Conservation (phyloP, 1,284 basidiomycete species). For the Cryptococcus hybrid region DNA sequence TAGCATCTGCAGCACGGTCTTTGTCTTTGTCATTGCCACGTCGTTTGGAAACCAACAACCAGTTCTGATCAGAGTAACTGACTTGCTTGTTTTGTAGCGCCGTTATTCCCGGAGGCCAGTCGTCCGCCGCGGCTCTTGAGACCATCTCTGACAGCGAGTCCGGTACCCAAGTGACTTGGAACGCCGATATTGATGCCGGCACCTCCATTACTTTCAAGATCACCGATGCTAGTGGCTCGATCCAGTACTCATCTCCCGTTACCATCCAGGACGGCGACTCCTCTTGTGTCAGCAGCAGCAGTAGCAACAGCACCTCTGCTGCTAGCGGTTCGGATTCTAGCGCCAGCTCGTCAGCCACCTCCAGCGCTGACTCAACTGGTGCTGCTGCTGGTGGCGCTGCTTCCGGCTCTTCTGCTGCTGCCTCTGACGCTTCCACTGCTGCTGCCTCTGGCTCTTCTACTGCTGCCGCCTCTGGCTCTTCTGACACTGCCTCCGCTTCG, state of each 20-base stretch:
- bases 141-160: constrained; percentile 14
- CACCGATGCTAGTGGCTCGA: constrained; percentile 51
- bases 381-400: constrained; percentile 1
- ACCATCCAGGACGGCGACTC: constrained; percentile 53
- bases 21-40: too few relatives aligned
- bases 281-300: constrained; percentile 38
- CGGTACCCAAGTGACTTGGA: constrained; percentile 61
- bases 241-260: constrained; percentile 60
- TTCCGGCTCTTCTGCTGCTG: constrained; percentile 1
- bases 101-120: constrained; percentile 67
- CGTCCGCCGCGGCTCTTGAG: constrained; percentile 59
- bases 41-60: too few relatives aligned
- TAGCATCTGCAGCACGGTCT: too few relatives aligned
- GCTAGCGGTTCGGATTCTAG: constrained; percentile 40
- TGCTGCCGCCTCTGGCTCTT: neutral
- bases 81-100: constrained; percentile 24
- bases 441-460: neutral
- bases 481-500: constrained; percentile 7
- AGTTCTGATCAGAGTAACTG: too few relatives aligned
- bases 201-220: constrained; percentile 48
- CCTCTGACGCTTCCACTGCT: neutral
- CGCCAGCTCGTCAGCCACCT: constrained; percentile 4
- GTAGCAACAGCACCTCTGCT: constrained; percentile 9
- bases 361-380: constrained; percentile 2
- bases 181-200: constrained; percentile 57